These are phyloP conservation scores for Ophiostoma piceae DNA, from an alignment of 2,329 filamentous ascomycete species.

Conservation along the genomic window DNA sequence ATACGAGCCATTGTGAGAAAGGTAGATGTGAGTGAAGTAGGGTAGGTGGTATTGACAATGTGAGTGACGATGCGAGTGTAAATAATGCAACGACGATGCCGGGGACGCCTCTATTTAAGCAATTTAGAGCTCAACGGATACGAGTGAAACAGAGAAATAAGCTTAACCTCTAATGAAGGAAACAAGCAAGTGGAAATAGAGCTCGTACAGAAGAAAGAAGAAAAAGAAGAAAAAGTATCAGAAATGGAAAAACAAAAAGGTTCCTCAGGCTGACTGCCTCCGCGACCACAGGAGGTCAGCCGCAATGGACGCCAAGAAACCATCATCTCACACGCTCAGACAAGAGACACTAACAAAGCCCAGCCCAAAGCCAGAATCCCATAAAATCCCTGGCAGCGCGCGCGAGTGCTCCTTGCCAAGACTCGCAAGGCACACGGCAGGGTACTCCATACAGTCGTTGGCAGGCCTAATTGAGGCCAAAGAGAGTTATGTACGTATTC, in stretches of 20 bases:
- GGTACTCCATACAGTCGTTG: not conserved
- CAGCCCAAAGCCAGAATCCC: not conserved
- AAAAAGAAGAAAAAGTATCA: not conserved
- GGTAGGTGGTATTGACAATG: not conserved
- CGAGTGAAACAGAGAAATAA: not conserved
- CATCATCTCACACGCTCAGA: not conserved
- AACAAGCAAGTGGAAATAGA: not conserved
- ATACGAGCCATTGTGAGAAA: constrained; percentile 18
- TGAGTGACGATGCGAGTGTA: not conserved
- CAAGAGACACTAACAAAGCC: not conserved
- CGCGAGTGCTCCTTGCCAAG: constrained; percentile 10
- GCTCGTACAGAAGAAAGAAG: not conserved
- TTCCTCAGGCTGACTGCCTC: not conserved
- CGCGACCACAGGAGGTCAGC: not conserved
- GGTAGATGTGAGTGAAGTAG: not conserved
- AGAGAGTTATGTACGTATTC: not conserved
- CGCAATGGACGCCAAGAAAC: not conserved
- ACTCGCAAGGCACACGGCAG: constrained; percentile 13
- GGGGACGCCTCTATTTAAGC: not conserved
- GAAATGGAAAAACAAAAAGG: not conserved
- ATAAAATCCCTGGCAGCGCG: not conserved
- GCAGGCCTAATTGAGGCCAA: not conserved
- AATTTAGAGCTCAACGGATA: not conserved
- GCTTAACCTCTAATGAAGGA: not conserved
- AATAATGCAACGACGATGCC: not conserved